Evolutionary conservation across 768 basidiomycete species (phyloP).

Genomic region (Chiua virens): DNA sequence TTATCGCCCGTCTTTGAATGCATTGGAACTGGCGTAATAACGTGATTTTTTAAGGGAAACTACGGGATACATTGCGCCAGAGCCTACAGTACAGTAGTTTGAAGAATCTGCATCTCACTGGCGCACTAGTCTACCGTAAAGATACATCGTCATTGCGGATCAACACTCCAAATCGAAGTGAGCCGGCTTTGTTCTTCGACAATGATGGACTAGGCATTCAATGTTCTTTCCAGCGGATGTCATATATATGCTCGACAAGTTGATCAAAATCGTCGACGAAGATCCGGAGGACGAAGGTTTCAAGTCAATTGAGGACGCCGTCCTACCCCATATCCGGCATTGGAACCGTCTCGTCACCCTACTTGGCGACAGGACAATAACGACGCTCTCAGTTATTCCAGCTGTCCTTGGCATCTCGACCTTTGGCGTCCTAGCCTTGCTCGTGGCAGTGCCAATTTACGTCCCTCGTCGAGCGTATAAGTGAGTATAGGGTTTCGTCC

Average conservation of each 20-base stretch:
- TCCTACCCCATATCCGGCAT: constrained; percentile 19
- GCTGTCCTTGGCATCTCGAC: constrained; percentile 19
- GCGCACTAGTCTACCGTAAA: neutral
- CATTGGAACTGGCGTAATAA: neutral
- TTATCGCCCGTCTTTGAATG: neutral
- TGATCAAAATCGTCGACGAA: neutral
- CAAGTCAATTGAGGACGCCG: constrained; percentile 14
- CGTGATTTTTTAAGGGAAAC: neutral
- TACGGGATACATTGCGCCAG: neutral
- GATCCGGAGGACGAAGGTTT: constrained; percentile 14
- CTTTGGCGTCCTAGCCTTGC: constrained; percentile 11
- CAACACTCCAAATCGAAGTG: constrained; percentile 2
- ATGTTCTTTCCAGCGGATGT: constrained; percentile 1
- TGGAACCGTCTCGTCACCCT: constrained; percentile 16
- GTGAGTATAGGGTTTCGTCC: constrained; percentile 5
- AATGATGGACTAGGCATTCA: neutral
- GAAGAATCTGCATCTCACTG: constrained; percentile 1
- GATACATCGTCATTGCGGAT: neutral
- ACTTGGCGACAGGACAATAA: constrained; percentile 4
- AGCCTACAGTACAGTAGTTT: neutral
- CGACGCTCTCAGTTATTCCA: constrained; percentile 8
- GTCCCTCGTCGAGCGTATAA: neutral
- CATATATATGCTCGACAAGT: neutral
- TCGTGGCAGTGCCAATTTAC: constrained; percentile 7
- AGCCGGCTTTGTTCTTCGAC: neutral